A percentile compares a stretch with the other conserved stretches of the same genome.
Evolutionary conservation across 441 rosid genomes (phyloP).

Genomic region (Gossypium trilobum): DNA sequence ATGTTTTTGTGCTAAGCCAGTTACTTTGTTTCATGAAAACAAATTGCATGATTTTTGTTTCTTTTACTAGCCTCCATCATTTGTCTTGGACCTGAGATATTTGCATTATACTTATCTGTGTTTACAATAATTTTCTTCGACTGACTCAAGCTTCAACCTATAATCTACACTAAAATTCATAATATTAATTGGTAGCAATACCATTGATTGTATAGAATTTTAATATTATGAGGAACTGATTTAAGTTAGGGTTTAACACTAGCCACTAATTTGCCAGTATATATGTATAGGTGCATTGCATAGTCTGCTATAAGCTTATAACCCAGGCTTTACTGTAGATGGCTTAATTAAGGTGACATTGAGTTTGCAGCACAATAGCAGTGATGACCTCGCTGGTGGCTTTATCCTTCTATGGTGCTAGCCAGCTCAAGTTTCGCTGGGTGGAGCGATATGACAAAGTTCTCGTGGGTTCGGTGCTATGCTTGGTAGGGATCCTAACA

Average conservation of each 20-base stretch:
- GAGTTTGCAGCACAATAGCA: constrained; percentile 58
- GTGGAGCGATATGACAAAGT: constrained; percentile 89
- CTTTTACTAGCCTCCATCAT: not conserved
- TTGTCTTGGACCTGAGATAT: not conserved
- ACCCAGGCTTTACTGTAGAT: not conserved
- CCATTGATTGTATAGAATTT: not conserved
- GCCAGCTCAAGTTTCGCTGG: constrained; percentile 95
- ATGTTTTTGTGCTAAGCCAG: not conserved
- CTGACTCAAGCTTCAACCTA: not conserved
- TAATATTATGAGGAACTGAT: constrained; percentile 1
- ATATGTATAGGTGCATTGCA: not conserved
- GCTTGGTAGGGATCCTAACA: constrained; percentile 79
- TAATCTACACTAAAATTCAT: not conserved
- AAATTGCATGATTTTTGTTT: not conserved
- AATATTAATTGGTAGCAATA: not conserved
- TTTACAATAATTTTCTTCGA: not conserved
- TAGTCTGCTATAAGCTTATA: not conserved
- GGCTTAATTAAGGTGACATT: constrained; percentile 6
- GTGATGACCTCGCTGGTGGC: constrained; percentile 97
- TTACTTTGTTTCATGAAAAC: not conserved
- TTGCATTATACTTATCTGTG: not conserved
- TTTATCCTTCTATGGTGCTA: constrained; percentile 90
- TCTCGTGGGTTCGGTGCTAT: constrained; percentile 82
- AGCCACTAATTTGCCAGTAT: not conserved
- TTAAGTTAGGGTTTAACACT: not conserved